Percentiles rank a stretch among this genome's conserved stretches.
Conservation (phyloP, 75 land plant genomes). For the Azolla pinnata region DNA sequence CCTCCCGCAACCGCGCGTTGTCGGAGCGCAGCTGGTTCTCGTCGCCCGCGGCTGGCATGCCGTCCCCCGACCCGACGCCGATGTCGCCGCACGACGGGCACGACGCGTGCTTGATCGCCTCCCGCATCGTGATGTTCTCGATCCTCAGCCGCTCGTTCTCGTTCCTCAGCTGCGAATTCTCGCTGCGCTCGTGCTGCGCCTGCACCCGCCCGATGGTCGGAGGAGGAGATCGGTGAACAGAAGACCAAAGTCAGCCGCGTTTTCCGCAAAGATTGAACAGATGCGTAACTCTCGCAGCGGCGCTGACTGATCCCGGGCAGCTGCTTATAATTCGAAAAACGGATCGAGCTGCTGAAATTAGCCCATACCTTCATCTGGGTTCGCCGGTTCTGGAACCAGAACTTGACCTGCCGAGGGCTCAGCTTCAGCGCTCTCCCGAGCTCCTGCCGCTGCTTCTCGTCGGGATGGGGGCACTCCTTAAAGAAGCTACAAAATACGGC, state of each 20-base stretch:
- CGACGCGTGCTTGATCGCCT: conserved; percentile 60
- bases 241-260: too few species aligned
- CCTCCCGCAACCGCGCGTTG: conserved; percentile 68
- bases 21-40: conserved; percentile 73
- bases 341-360: too few species aligned
- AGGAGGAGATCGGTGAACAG: neutral
- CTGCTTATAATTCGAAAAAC: too few species aligned
- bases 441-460: conserved; percentile 47
- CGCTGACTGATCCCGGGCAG: too few species aligned
- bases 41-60: conserved; percentile 51
- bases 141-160: conserved; percentile 77
- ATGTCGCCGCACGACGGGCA: conserved; percentile 74
- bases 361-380: conserved; percentile 57
- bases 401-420: conserved; percentile 46
- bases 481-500: conserved; percentile 19
- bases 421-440: conserved; percentile 35
- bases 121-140: conserved; percentile 68
- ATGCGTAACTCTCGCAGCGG: too few species aligned
- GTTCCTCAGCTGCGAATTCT: conserved; percentile 45
- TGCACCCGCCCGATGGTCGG: too few species aligned
- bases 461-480: conserved; percentile 51
- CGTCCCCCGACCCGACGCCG: conserved; percentile 20
- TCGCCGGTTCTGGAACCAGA: conserved; percentile 51
- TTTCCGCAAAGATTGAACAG: too few species aligned
- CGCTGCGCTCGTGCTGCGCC: conserved; percentile 80